Conservation (phyloP, 1,284 basidiomycete genomes). For the Ustilago sp. region DNA sequence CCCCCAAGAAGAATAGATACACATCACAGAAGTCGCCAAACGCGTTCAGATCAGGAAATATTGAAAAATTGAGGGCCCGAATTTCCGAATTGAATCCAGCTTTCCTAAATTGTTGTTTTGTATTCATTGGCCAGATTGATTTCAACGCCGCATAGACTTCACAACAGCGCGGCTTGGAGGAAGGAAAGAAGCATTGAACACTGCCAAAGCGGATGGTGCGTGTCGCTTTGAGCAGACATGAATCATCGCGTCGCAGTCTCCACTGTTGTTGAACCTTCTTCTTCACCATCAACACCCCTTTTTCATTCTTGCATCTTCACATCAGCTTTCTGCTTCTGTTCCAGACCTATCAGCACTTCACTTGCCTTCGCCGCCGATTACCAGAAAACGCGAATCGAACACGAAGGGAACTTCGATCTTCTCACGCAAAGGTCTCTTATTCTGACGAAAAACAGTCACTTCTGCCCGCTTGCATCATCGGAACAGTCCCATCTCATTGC, state of each 20-base stretch:
- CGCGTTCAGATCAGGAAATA: no score
- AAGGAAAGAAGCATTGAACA: not conserved
- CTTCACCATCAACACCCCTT: not conserved
- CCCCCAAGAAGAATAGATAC: no score
- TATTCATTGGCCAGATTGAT: slow-evolving; percentile 3
- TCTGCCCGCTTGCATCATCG: not conserved
- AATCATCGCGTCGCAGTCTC: not conserved
- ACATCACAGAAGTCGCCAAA: no score
- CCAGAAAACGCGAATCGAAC: not conserved
- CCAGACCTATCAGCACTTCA: not conserved
- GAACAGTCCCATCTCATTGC: not conserved
- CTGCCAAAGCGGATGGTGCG: not conserved
- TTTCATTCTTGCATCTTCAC: not conserved
- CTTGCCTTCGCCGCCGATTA: not conserved
- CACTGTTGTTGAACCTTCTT: not conserved
- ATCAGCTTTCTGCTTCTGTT: not conserved
- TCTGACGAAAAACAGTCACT: not conserved
- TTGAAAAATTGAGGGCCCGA: not conserved
- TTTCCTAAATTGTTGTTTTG: not conserved
- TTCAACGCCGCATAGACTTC: not conserved
- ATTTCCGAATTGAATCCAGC: not conserved
- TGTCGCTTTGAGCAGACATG: not conserved
- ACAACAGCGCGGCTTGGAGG: not conserved
- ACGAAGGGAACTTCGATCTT: not conserved
- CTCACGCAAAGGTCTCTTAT: not conserved